Conservation (phyloP, 2,329 filamentous ascomycete species). For the Talaromyces sp. region DNA sequence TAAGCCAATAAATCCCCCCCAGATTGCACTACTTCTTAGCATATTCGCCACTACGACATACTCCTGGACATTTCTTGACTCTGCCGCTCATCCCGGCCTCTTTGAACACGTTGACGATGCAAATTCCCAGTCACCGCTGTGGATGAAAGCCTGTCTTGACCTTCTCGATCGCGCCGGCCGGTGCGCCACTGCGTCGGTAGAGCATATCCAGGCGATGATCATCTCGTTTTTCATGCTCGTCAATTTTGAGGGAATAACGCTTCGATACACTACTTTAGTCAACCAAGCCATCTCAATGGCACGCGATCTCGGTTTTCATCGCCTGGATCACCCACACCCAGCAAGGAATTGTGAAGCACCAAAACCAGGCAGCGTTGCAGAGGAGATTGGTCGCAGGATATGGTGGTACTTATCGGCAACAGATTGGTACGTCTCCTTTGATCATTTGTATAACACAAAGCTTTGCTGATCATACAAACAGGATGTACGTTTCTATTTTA, state of each 20-base stretch:
- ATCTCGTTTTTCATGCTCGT: conserved; percentile 27
- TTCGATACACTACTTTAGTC: conserved; percentile 26
- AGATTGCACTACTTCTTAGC: conserved; percentile 25
- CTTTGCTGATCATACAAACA: conserved; percentile 18
- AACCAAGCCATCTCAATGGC: conserved; percentile 23
- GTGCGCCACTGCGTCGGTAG: conserved; percentile 22
- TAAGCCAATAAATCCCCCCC: conserved; percentile 17
- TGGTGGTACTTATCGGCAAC: conserved; percentile 37
- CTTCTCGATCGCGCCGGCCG: conserved; percentile 25
- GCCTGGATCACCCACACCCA: conserved; percentile 13
- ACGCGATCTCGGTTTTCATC: conserved; percentile 12
- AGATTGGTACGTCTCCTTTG: conserved; percentile 26
- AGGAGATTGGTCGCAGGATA: conserved; percentile 32
- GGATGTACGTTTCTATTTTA: conserved; percentile 17
- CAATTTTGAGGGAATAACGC: conserved; percentile 30
- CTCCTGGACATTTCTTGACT: conserved; percentile 23
- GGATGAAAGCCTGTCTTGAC: conserved; percentile 26
- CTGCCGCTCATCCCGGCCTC: conserved; percentile 2
- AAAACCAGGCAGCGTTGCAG: conserved; percentile 14
- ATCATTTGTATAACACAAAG: neutral
- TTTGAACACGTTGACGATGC: conserved; percentile 20
- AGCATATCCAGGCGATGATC: conserved; percentile 32
- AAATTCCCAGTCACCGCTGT: conserved; percentile 20
- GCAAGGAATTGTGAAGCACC: neutral
- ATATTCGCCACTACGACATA: conserved; percentile 28